Evolutionary conservation across 2,329 filamentous ascomycete species (phyloP).

Genomic region (Paecilomyces fulvus): DNA sequence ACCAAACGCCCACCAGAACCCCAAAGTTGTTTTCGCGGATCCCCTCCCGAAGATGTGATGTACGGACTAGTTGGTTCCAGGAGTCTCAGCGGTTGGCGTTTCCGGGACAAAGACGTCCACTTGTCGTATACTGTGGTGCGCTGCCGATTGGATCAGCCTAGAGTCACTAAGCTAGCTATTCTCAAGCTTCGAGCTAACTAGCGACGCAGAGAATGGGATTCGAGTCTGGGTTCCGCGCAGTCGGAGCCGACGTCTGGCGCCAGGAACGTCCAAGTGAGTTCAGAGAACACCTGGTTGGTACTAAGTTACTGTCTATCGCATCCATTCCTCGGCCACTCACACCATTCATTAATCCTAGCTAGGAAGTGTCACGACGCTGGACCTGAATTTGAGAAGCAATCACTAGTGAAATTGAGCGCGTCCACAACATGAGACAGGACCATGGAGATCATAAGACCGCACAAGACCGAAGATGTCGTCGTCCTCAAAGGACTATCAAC

Average conservation of each 20-base stretch:
- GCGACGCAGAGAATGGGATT: not conserved
- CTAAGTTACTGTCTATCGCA: not conserved
- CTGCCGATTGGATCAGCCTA: constrained; percentile 6
- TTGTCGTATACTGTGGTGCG: not conserved
- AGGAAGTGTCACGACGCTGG: not conserved
- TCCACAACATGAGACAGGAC: not conserved
- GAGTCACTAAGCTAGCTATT: constrained; percentile 6
- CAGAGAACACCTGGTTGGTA: not conserved
- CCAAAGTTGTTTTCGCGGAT: not conserved
- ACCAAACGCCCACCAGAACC: not conserved
- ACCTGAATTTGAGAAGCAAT: not conserved
- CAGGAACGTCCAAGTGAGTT: not conserved
- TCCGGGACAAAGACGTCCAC: not conserved
- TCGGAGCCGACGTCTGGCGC: not conserved
- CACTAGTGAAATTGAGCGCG: not conserved
- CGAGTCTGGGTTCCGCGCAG: not conserved
- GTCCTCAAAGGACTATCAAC: not conserved
- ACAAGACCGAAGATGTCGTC: not conserved
- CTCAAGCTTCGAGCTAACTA: not conserved
- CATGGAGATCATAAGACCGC: not conserved
- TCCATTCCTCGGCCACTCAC: not conserved
- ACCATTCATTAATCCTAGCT: not conserved
- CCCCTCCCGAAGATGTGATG: not conserved
- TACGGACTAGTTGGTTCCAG: not conserved
- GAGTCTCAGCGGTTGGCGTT: not conserved